A percentile compares a stretch with the other conserved stretches of the same genome.
Evolutionary conservation across 768 basidiomycete genomes (phyloP).

Genomic region (Multifurca ochricompacta): DNA sequence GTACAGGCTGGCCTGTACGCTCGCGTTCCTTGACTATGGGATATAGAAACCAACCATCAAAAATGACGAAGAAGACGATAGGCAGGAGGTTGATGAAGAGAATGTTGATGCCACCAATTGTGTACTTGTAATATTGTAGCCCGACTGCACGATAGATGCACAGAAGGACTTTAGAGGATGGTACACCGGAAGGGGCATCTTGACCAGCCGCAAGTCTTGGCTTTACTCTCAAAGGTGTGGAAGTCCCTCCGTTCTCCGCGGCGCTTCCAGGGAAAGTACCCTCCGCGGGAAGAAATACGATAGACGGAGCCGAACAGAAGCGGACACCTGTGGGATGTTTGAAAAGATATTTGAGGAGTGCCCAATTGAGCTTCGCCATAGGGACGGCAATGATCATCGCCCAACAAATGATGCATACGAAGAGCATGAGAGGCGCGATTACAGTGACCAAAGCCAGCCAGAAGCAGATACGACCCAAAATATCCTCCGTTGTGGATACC

Average conservation of each 20-base stretch:
- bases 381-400: constrained; percentile 92
- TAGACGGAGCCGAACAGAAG: constrained; percentile 82
- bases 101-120: constrained; percentile 97
- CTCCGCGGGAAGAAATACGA: constrained; percentile 45
- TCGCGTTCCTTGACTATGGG: constrained; percentile 59
- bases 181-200: constrained; percentile 75
- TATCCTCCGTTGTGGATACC: constrained; percentile 30
- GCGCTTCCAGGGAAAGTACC: constrained; percentile 27
- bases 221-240: constrained; percentile 55
- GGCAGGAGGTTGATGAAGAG: constrained; percentile 93
- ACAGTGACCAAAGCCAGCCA: constrained; percentile 70
- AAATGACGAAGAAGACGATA: constrained; percentile 91
- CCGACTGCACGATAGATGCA: constrained; percentile 93
- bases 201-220: constrained; percentile 81
- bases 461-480: constrained; percentile 69
- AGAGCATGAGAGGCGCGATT: constrained; percentile 82
- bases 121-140: constrained; percentile 96
- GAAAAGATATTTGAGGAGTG: constrained; percentile 77
- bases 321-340: constrained; percentile 76
- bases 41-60: constrained; percentile 81
- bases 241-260: constrained; percentile 22
- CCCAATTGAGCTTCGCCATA: constrained; percentile 97
- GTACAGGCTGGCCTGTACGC: constrained; percentile 45
- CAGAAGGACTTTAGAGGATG: constrained; percentile 79
- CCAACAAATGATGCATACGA: constrained; percentile 90